Conservation (phyloP, 208 protist genomes). For the Borovskyia barvae region DNA sequence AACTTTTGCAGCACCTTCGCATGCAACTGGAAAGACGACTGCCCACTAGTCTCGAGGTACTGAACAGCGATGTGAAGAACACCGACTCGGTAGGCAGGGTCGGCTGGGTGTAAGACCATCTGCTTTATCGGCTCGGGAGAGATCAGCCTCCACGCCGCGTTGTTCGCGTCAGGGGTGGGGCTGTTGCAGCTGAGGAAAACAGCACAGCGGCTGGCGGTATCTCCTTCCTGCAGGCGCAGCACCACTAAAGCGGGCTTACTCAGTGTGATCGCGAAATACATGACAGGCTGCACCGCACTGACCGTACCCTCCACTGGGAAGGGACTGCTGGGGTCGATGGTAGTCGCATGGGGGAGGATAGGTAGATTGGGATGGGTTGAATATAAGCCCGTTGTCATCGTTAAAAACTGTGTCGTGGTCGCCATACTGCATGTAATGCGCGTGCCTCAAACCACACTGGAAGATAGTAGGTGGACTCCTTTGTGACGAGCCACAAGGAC, state of each 20-base stretch:
- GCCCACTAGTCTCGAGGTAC: conserved; percentile 74
- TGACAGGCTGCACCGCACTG: conserved; percentile 42
- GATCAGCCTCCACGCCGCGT: conserved; percentile 73
- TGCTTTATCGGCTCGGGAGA: conserved; percentile 72
- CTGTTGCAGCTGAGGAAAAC: conserved; percentile 72
- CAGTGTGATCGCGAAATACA: conserved; percentile 63
- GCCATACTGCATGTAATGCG: not conserved
- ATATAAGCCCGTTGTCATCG: too few relatives aligned
- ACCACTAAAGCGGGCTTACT: conserved; percentile 45
- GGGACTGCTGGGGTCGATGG: conserved; percentile 18
- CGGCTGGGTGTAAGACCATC: conserved; percentile 73
- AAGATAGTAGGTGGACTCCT: too few relatives aligned
- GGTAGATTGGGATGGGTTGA: too few relatives aligned
- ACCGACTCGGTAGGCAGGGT: conserved; percentile 53
- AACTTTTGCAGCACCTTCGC: conserved; percentile 37
- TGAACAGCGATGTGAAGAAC: conserved; percentile 65
- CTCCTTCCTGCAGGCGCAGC: conserved; percentile 80
- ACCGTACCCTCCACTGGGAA: conserved; percentile 22
- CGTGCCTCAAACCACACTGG: not conserved
- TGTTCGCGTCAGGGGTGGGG: conserved; percentile 58
- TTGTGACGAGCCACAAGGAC: too few relatives aligned
- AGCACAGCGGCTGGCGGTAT: conserved; percentile 67
- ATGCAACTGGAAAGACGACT: conserved; percentile 64
- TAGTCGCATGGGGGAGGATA: conserved; percentile 7
- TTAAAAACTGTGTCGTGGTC: too few relatives aligned